Conservation (phyloP, 2,329 filamentous ascomycete genomes). For the Clonostachys chloroleuca region DNA sequence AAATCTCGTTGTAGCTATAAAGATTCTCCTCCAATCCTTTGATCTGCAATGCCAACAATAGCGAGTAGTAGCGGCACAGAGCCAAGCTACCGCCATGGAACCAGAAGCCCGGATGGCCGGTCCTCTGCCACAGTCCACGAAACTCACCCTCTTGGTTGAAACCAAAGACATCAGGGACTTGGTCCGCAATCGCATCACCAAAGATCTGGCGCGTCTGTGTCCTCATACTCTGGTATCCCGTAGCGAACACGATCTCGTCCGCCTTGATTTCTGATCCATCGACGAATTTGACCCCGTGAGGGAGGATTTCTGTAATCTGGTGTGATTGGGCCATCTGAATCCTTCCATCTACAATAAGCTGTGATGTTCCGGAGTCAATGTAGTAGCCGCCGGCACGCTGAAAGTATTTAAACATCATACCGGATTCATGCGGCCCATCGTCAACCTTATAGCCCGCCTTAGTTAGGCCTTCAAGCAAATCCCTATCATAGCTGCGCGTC, state of each 20-base stretch:
- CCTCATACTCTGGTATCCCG: constrained; percentile 65
- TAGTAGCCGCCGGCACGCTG: constrained; percentile 67
- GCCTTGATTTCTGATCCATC: constrained; percentile 54
- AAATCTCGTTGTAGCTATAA: constrained; percentile 24
- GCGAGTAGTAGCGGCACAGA: constrained; percentile 57
- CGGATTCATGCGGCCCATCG: constrained; percentile 48
- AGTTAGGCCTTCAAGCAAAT: constrained; percentile 35
- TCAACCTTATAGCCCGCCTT: constrained; percentile 59
- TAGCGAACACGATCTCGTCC: constrained; percentile 60
- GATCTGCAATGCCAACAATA: constrained; percentile 46
- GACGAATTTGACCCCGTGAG: constrained; percentile 36
- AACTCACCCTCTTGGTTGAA: constrained; percentile 54
- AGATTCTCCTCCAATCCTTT: constrained; percentile 35
- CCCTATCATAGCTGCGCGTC: constrained; percentile 28
- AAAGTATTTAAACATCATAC: constrained; percentile 59
- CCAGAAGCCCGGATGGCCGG: constrained; percentile 62
- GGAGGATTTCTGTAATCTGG: constrained; percentile 46
- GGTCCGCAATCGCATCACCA: constrained; percentile 55
- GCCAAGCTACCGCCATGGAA: constrained; percentile 62
- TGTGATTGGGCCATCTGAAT: constrained; percentile 58
- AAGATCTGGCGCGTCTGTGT: constrained; percentile 57
- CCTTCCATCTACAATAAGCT: constrained; percentile 58
- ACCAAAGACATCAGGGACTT: constrained; percentile 57
- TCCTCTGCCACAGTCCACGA: constrained; percentile 52
- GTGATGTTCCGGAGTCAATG: constrained; percentile 61